These are phyloP conservation scores for Cutaneotrichosporon dermatis DNA, from an alignment of 1,284 basidiomycete genomes.

Conservation along the genomic window DNA sequence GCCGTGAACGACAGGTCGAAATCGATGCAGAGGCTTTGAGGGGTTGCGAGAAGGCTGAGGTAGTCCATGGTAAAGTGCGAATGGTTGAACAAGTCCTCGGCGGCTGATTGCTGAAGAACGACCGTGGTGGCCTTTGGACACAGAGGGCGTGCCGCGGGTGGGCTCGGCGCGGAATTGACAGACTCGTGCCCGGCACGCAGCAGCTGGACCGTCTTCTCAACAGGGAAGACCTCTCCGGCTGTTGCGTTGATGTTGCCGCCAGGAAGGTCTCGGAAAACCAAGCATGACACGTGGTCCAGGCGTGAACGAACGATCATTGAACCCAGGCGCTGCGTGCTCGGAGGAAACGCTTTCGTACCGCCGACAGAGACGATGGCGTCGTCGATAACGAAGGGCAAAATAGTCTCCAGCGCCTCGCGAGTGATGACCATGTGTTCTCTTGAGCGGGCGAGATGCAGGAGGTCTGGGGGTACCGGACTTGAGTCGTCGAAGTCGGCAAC, in stretches of 20 bases:
- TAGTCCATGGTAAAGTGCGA: neutral
- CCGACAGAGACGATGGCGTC: no score
- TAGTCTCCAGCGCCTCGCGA: neutral
- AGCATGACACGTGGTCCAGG: neutral
- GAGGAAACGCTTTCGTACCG: no score
- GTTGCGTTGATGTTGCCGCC: neutral
- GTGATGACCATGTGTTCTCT: neutral
- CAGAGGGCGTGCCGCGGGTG: neutral
- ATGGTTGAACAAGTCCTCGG: neutral
- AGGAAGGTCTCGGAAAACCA: neutral
- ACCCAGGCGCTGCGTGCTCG: neutral
- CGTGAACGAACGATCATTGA: neutral
- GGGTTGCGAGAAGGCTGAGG: neutral
- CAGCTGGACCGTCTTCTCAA: neutral
- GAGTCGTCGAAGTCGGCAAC: neutral
- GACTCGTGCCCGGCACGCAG: neutral
- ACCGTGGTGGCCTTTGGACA: neutral
- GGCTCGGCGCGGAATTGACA: no score
- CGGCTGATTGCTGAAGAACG: neutral
- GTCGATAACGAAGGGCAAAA: neutral
- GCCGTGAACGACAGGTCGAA: neutral
- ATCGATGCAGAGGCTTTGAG: neutral
- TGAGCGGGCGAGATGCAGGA: neutral
- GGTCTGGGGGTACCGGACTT: neutral
- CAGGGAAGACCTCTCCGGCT: neutral